phyloP scores from a whole-genome alignment of 257 asterid species.

The Petunia axillaris region DNA sequence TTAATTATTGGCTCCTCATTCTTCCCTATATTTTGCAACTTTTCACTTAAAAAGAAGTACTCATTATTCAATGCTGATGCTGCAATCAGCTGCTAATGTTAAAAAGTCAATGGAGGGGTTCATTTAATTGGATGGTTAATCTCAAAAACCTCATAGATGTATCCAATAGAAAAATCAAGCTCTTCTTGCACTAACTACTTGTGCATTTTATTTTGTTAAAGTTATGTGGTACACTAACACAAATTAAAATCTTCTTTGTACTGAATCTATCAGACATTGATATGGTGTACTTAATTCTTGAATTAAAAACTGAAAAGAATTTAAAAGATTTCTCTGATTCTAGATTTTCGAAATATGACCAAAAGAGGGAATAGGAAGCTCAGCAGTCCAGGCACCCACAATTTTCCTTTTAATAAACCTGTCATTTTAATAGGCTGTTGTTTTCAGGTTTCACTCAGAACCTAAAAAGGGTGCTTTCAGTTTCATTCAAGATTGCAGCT shows the following conservation, averaged over 20 bases:
- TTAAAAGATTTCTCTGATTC: slow-evolving; percentile 28
- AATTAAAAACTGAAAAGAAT: slow-evolving; percentile 26
- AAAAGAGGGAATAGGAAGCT: slow-evolving; percentile 37
- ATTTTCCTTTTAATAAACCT: slow-evolving; percentile 15
- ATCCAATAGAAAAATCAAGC: slow-evolving; percentile 25
- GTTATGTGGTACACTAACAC: not conserved
- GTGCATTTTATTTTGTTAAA: not conserved
- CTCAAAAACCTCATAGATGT: not conserved
- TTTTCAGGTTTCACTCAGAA: slow-evolving; percentile 18
- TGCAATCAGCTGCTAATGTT: slow-evolving; percentile 23
- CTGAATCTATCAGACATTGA: slow-evolving; percentile 34
- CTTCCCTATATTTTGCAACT: slow-evolving; percentile 35
- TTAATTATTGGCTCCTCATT: slow-evolving; percentile 45
- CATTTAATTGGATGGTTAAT: slow-evolving; percentile 11
- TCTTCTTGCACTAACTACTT: slow-evolving; percentile 24
- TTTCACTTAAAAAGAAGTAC: not conserved
- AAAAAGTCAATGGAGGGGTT: slow-evolving; percentile 23
- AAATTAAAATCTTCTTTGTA: slow-evolving; percentile 23
- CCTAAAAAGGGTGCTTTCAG: slow-evolving; percentile 32
- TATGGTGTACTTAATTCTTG: slow-evolving; percentile 25
- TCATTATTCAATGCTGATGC: slow-evolving; percentile 23
- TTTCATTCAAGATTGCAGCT: slow-evolving; percentile 13
- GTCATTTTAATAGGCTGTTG: slow-evolving; percentile 30
- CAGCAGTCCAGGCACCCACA: slow-evolving; percentile 50
- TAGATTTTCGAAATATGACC: slow-evolving; percentile 38